A percentile compares a stretch with the other conserved stretches of the same genome.
Evolutionary conservation across 129 eudicot species (phyloP).

Genomic region (Logfia minima): DNA sequence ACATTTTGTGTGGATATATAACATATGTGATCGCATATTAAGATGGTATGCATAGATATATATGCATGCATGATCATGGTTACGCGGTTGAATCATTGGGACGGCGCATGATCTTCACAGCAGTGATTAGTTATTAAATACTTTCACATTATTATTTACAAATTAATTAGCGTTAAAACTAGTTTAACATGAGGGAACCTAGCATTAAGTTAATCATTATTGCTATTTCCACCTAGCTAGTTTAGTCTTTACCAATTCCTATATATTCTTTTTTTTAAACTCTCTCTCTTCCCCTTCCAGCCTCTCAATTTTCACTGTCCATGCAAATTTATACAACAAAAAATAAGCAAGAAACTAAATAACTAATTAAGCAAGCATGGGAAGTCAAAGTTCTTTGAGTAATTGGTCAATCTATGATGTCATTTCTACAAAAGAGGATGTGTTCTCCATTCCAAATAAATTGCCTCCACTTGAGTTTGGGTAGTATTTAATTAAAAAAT

Average conservation of each 20-base stretch:
- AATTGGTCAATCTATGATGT: constrained; percentile 42
- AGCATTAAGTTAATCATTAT: constrained; percentile 34
- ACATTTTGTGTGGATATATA: not conserved
- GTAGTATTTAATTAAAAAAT: constrained; percentile 17
- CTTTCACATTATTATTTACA: constrained; percentile 25
- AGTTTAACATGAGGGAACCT: constrained; percentile 18
- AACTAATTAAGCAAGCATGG: constrained; percentile 32
- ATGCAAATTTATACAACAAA: constrained; percentile 15
- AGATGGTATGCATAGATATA: not conserved
- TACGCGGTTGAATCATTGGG: constrained; percentile 40
- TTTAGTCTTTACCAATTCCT: constrained; percentile 38
- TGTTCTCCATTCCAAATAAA: constrained; percentile 45
- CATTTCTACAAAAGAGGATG: constrained; percentile 32
- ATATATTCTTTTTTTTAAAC: constrained; percentile 4
- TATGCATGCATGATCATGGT: not conserved
- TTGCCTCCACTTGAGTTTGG: constrained; percentile 53
- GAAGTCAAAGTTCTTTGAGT: constrained; percentile 20
- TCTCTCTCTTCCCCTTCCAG: constrained; percentile 30
- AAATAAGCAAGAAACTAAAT: constrained; percentile 2
- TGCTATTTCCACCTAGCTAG: not conserved
- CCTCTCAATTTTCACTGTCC: not conserved
- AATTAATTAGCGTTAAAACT: constrained; percentile 1
- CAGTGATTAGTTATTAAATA: constrained; percentile 43
- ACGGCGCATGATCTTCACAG: constrained; percentile 49
- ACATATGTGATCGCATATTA: not conserved